phyloP scores from a whole-genome alignment of 2,329 filamentous ascomycete genomes.

The Fusarium penzigii region DNA sequence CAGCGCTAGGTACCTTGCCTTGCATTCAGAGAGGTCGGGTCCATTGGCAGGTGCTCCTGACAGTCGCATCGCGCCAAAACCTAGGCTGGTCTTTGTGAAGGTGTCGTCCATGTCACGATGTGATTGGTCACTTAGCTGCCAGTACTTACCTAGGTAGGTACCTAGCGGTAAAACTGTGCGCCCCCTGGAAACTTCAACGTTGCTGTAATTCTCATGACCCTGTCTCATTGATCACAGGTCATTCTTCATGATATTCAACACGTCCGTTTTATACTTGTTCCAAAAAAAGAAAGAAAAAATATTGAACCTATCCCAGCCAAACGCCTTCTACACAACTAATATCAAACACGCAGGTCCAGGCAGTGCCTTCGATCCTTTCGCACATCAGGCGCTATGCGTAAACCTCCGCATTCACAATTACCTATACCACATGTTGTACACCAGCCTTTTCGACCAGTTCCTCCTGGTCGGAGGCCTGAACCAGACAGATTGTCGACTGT shows the following conservation, averaged over 20 bases:
- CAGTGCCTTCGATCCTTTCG: neutral
- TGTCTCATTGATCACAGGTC: neutral
- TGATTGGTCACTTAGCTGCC: conserved; percentile 28
- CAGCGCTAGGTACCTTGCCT: no score
- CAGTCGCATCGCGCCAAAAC: conserved; percentile 18
- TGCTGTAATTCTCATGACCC: no score
- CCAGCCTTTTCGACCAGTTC: neutral
- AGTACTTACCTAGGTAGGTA: no score
- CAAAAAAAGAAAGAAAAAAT: conserved; percentile 8
- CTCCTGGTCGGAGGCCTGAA: neutral
- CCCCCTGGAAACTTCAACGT: no score
- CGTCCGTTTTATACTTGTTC: conserved; percentile 2
- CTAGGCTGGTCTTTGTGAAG: conserved; percentile 26
- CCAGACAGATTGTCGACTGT: no score
- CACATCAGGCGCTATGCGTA: neutral
- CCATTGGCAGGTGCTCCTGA: neutral
- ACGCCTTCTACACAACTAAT: conserved; percentile 23
- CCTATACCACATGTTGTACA: neutral
- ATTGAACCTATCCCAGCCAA: conserved; percentile 18
- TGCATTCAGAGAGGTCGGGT: no score
- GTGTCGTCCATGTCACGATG: conserved; percentile 25
- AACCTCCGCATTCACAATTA: neutral
- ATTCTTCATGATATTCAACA: neutral
- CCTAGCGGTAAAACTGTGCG: no score
- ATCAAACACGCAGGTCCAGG: neutral